Evolutionary conservation across 2,329 filamentous ascomycete species (phyloP), one percentile per base, ranked within the genome.

Genomic region (Endoconidiophora polonica): DNA sequence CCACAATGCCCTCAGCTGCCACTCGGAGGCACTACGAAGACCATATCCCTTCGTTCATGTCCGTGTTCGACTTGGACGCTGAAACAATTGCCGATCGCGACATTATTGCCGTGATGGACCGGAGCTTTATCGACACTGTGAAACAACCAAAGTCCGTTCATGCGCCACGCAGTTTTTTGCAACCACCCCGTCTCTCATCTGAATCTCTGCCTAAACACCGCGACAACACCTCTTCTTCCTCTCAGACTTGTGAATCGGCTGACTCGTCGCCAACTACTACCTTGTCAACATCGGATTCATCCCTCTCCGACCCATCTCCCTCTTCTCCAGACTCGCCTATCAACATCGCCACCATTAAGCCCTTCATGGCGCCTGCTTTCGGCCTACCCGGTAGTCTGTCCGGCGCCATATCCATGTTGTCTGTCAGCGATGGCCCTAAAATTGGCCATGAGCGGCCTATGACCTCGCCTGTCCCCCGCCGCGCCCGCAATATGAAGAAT

Each of bases 261-360:
- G 88, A 94, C 60, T 94, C 90, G 20, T 96, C 90, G 6, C 91
- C 91, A 1, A 96, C 90, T 5, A 95, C 88, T 3, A 94, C 90
- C 2, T 76, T 91, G 46, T 94, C 87, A 4, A 94, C 86, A 18
- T 86, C 90, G 55, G 90, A 94, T 66, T 93, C 88, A 4, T 90
- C 86, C 6, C 73, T 91, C 45, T 88, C 88, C 26, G 90, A 96
- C 58, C 82, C 86, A 5, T 95, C 90, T 4, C 87, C 91, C 2
- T 86, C 88, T 20, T 95, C 90, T 1, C 90, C 90, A 6, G 88
- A 95, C 64, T 95, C 91, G 2, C 86, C 87, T 1, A 70, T 83
- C 49, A 82, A 83, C 51, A 70, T 87, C 50, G 74, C 82, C 50
- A 79, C 85, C 2, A 70, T 86, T 42, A 78, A 76, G 45, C 78